Evolutionary conservation across 2,329 filamentous ascomycete species (phyloP).

Genomic region (Teratosphaeria gauchensis): DNA sequence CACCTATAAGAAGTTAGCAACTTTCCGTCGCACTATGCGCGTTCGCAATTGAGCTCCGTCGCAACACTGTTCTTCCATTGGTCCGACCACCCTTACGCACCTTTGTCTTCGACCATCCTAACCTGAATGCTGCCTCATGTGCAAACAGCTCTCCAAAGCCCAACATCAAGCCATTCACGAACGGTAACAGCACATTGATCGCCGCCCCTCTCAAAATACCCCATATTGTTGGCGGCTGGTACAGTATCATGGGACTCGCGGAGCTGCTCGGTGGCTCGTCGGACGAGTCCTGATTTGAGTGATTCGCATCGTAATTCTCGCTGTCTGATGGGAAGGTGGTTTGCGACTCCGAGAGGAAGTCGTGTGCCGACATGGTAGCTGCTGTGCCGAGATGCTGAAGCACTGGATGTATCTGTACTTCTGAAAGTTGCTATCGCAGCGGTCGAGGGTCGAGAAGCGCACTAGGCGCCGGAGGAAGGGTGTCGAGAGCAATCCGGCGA

Average conservation of each 20-base stretch:
- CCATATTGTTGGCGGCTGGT: slow-evolving; percentile 82
- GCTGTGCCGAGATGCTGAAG: neutral
- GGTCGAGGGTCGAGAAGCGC: neutral
- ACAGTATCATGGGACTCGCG: slow-evolving; percentile 67
- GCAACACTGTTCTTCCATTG: neutral
- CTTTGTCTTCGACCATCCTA: slow-evolving; percentile 92
- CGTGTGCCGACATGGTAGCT: slow-evolving; percentile 40
- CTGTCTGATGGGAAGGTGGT: slow-evolving; percentile 57
- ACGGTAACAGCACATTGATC: slow-evolving; percentile 91
- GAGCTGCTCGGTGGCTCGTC: slow-evolving; percentile 51
- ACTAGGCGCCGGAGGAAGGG: neutral
- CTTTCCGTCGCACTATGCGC: neutral
- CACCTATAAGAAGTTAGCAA: slow-evolving; percentile 32
- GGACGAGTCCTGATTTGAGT: slow-evolving; percentile 36
- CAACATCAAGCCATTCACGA: slow-evolving; percentile 96
- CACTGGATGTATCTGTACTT: neutral
- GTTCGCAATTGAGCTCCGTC: neutral
- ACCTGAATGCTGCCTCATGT: slow-evolving; percentile 83
- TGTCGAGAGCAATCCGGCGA: neutral
- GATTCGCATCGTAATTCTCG: slow-evolving; percentile 62
- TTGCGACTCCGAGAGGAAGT: slow-evolving; percentile 54
- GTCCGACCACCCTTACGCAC: slow-evolving; percentile 42
- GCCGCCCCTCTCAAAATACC: slow-evolving; percentile 75
- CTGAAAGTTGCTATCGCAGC: neutral
- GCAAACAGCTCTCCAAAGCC: slow-evolving; percentile 95